Conservation (phyloP, 1,284 basidiomycete genomes). For the Tilletia caries region DNA sequence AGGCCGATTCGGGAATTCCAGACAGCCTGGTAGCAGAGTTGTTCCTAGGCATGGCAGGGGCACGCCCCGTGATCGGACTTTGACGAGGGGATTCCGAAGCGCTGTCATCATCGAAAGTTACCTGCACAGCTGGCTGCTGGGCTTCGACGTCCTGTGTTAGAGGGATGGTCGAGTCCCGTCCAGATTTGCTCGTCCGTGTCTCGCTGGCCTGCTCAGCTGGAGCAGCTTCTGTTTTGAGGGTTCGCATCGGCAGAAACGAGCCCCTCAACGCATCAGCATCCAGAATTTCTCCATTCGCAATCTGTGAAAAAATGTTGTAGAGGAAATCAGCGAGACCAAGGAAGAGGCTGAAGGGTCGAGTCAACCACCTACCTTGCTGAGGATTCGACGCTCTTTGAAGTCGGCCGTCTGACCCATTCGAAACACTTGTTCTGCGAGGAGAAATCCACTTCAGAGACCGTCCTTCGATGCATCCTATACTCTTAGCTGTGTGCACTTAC, state of each 20-base stretch:
- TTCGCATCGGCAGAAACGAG: background rate
- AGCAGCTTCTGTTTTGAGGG: background rate
- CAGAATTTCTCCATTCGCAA: conserved; percentile 2
- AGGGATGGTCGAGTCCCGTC: too few species aligned
- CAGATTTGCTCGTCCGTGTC: too few species aligned
- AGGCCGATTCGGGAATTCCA: too few species aligned
- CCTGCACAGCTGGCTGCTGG: too few species aligned
- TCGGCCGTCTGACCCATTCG: background rate
- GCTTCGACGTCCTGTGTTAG: too few species aligned
- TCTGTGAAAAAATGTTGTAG: background rate
- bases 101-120: too few species aligned
- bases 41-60: too few species aligned
- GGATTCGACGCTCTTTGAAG: background rate
- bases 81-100: too few species aligned
- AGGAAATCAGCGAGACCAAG: background rate
- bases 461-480: background rate
- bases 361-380: background rate
- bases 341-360: background rate
- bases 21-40: too few species aligned
- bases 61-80: too few species aligned
- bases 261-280: background rate
- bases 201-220: background rate
- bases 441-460: background rate
- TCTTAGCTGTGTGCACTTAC: background rate
- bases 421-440: background rate